Conservation (phyloP, 257 asterid genomes). For the Nicotiana noctiflora region DNA sequence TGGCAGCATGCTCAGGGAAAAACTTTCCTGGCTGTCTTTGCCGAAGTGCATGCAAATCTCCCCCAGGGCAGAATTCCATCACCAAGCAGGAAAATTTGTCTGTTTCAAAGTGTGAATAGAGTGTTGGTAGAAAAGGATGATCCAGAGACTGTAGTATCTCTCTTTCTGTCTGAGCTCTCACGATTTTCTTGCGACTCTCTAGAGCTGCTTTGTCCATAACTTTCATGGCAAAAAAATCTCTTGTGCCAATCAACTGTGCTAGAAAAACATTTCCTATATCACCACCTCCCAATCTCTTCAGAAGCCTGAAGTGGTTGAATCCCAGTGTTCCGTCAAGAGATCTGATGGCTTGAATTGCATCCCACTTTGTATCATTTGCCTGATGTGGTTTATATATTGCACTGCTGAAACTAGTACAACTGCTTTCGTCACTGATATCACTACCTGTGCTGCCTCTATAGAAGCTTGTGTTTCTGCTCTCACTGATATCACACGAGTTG, state of each 20-base stretch:
- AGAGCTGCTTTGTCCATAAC: conserved; percentile 57
- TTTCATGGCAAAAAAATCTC: conserved; percentile 55
- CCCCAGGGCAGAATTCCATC: conserved; percentile 67
- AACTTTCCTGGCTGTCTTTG: conserved; percentile 55
- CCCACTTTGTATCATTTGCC: conserved; percentile 59
- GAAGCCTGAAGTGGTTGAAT: conserved; percentile 44
- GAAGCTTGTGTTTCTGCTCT: conserved; percentile 43
- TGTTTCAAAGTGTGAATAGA: conserved; percentile 55
- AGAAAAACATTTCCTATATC: conserved; percentile 57
- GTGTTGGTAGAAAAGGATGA: conserved; percentile 64
- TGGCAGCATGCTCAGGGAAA: conserved; percentile 59
- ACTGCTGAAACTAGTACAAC: conserved; percentile 45
- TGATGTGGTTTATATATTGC: conserved; percentile 49
- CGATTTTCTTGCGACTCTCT: conserved; percentile 51
- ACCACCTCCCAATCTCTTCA: conserved; percentile 51
- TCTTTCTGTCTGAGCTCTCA: conserved; percentile 58
- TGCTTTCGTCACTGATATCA: conserved; percentile 56
- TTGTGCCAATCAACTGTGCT: conserved; percentile 50
- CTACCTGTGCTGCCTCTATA: conserved; percentile 51
- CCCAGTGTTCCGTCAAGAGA: conserved; percentile 38
- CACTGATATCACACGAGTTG: conserved; percentile 42
- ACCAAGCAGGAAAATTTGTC: conserved; percentile 57
- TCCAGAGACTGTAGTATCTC: conserved; percentile 56
- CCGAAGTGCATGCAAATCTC: conserved; percentile 60
- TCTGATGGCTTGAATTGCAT: conserved; percentile 59